Percentiles rank a stretch among this genome's conserved stretches.
These are phyloP conservation scores for Penicillium lagena DNA, from an alignment of 495 filamentous ascomycete genomes.

Conservation along the genomic window DNA sequence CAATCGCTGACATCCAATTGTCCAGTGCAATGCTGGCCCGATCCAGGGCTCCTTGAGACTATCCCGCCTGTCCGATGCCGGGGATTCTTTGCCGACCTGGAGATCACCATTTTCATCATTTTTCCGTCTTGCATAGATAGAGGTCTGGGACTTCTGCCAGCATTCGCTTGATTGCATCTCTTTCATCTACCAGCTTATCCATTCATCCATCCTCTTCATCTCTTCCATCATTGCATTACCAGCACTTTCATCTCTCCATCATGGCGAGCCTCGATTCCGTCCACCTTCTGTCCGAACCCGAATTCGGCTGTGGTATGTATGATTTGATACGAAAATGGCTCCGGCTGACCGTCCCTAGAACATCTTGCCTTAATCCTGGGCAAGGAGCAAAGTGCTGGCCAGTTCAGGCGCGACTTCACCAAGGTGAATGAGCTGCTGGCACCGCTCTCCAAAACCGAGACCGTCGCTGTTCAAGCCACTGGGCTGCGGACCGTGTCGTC, in stretches of 20 bases:
- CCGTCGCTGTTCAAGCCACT: slow-evolving; percentile 15
- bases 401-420: slow-evolving; percentile 33
- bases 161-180: not conserved
- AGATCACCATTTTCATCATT: not conserved
- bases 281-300: slow-evolving; percentile 34
- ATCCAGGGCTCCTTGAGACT: slow-evolving; percentile 19
- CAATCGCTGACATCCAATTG: not conserved
- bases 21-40: slow-evolving; percentile 20
- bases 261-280: slow-evolving; percentile 33
- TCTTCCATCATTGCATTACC: slow-evolving; percentile 2
- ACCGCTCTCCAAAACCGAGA: slow-evolving; percentile 19
- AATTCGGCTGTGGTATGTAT: slow-evolving; percentile 40
- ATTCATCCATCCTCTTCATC: not conserved
- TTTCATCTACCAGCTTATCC: too few species aligned
- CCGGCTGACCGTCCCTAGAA: slow-evolving; percentile 22
- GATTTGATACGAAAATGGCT: too few species aligned
- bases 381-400: slow-evolving; percentile 21
- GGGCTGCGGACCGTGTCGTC: slow-evolving; percentile 19
- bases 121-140: not conserved
- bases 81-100: too few species aligned
- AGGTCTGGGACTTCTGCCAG: slow-evolving; percentile 5
- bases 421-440: slow-evolving; percentile 28
- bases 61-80: not conserved
- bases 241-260: not conserved
- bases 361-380: slow-evolving; percentile 33